Evolutionary conservation across 495 filamentous ascomycete species (phyloP).

Genomic region (Neurospora tetrasperma): DNA sequence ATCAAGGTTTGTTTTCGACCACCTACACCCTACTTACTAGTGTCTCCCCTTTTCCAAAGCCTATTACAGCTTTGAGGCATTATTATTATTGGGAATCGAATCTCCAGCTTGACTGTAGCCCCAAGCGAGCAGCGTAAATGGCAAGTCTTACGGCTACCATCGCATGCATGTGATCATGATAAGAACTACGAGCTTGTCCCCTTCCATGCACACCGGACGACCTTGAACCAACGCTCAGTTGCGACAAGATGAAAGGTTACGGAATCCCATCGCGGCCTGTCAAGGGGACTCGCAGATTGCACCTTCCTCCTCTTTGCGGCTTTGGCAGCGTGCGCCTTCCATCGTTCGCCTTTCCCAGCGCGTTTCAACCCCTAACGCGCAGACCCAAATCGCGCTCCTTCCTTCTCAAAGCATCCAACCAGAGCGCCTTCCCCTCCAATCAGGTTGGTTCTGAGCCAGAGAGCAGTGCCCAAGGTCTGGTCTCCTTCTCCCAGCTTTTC

Average conservation of each 20-base stretch:
- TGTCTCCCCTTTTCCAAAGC: neutral
- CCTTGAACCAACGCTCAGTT: neutral
- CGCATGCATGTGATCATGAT: neutral
- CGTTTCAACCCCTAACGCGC: neutral
- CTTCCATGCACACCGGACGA: neutral
- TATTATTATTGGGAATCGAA: neutral
- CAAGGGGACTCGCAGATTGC: neutral
- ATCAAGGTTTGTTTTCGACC: neutral
- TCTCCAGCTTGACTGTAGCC: neutral
- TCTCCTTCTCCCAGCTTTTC: neutral
- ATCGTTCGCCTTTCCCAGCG: neutral
- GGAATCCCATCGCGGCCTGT: neutral
- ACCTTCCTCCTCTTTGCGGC: neutral
- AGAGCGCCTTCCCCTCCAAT: neutral
- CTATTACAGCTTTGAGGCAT: neutral
- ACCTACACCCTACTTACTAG: neutral
- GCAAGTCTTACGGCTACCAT: neutral
- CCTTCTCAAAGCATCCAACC: neutral
- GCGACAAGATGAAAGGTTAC: neutral
- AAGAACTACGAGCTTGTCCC: neutral
- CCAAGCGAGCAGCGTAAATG: neutral
- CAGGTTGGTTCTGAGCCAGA: neutral
- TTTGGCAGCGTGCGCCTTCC: neutral
- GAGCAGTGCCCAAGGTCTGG: neutral
- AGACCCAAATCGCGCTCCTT: neutral